These are phyloP conservation scores for Fusarium nematophilum DNA, from an alignment of 2,329 filamentous ascomycete species.

Conservation along the genomic window DNA sequence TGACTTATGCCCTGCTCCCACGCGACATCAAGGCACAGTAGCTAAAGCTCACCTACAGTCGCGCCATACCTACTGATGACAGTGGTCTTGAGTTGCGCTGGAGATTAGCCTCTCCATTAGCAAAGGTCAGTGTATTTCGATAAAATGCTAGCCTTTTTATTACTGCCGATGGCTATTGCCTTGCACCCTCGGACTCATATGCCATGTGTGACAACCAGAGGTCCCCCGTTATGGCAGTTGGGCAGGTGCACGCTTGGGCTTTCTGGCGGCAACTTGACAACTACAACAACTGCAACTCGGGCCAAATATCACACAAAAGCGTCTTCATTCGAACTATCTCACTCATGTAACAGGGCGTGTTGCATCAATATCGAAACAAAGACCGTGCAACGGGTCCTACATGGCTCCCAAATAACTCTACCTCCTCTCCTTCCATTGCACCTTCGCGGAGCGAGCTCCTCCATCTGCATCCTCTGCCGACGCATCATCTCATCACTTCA, in stretches of 20 bases:
- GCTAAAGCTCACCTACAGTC: not conserved
- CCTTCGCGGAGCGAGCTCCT: constrained; percentile 6
- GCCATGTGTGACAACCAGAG: constrained; percentile 9
- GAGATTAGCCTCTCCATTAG: not conserved
- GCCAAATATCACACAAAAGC: not conserved
- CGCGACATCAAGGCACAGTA: not conserved
- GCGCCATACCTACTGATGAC: not conserved
- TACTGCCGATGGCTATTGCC: too few species aligned
- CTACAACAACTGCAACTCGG: not conserved
- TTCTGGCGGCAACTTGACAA: constrained; percentile 8
- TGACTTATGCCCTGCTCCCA: not conserved
- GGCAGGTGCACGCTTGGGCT: constrained; percentile 5
- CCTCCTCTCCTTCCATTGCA: not conserved
- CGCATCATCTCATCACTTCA: not conserved
- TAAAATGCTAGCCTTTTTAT: not conserved
- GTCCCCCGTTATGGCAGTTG: not conserved
- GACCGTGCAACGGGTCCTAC: not conserved
- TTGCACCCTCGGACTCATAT: too few species aligned
- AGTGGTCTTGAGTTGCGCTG: not conserved
- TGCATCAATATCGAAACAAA: not conserved
- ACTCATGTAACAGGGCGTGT: not conserved
- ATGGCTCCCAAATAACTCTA: not conserved
- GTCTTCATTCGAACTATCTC: not conserved
- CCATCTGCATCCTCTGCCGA: not conserved
- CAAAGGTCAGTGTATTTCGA: not conserved